Base-by-base conservation (phyloP, 2,329 filamentous ascomycete species). In the Fusarium hainanense region DNA sequence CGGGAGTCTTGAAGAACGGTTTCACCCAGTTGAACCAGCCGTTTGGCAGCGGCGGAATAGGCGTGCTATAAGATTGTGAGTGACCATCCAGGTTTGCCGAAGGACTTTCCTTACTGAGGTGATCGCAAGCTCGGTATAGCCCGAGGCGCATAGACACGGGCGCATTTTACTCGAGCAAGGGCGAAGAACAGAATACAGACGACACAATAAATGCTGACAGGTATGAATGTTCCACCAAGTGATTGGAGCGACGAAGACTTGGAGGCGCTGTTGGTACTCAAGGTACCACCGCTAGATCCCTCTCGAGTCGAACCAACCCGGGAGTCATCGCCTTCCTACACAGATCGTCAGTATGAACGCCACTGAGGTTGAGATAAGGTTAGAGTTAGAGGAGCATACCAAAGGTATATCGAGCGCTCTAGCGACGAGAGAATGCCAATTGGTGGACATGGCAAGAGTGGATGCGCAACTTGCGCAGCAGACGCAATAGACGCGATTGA, bases 11-110 rank as follows among this genome's bases (percentile, higher is more conserved):
- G 82, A 88, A 91, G 80, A 93, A 92, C 14, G 86, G 82, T 12
- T 81, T 80, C 61, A 93, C 79, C 92, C 92, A 94, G 72, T 91
- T 88, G 73, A 92, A 82, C 47, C 89, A 77, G 56, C 91, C 90
- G 27, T 77, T 83, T 5, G 90, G 88, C 0, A 91, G 82, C 3
- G 82, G 76, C 23, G 88, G 88, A 14, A 86, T 87, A 34, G 89
- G 87, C 66, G 89, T 83, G 69, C 85, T 87, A 20, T 55, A 13
- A 32, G 40, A 43, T 41, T 44, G 23, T 43, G 8, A 61, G 74
- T 60, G 49, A 79, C 76, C 40, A 9, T 6, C 7, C 9, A 20
- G 44, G 18, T 1, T n/a, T 13, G 10, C 13, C 14, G n/a, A 28
- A 11, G 30, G 18, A 8, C 11, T 58, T 43, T 37, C 6, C 79